Evolutionary conservation across 2,329 filamentous ascomycete genomes (phyloP).

Genomic region (Diaporthe humulicola): DNA sequence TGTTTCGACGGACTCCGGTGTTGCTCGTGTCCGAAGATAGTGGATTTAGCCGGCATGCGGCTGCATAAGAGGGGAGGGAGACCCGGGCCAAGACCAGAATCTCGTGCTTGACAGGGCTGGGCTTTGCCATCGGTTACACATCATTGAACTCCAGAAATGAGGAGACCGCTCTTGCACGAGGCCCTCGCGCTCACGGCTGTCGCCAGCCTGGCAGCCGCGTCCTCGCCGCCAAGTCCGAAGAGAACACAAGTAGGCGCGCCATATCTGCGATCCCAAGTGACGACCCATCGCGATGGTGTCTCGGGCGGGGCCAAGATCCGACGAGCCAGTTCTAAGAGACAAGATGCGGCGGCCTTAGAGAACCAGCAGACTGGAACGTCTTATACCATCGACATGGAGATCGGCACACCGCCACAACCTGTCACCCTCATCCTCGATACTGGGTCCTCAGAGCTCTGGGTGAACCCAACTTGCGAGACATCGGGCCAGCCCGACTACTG

Average conservation of each 20-base stretch:
- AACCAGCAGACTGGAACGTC: constrained; percentile 32
- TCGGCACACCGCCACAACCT: constrained; percentile 63
- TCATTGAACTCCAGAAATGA: background rate
- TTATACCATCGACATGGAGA: constrained; percentile 50
- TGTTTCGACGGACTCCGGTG: constrained; percentile 16
- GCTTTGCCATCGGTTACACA: constrained; percentile 1
- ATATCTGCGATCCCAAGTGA: constrained; percentile 17
- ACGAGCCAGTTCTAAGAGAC: background rate
- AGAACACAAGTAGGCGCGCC: constrained; percentile 6
- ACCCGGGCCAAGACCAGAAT: background rate
- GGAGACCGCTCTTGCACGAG: background rate
- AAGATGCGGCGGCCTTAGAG: constrained; percentile 5
- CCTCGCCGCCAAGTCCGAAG: background rate
- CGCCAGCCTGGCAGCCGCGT: background rate
- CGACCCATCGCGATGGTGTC: constrained; percentile 14
- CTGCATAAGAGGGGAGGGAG: constrained; percentile 15
- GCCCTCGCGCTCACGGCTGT: background rate
- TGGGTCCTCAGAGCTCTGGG: constrained; percentile 68
- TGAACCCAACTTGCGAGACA: constrained; percentile 62
- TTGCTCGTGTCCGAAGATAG: background rate
- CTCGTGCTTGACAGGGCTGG: background rate
- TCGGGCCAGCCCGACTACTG: constrained; percentile 54
- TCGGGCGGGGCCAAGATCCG: background rate
- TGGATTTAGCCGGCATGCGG: constrained; percentile 18
- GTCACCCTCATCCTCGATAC: constrained; percentile 66